phyloP scores from a whole-genome alignment of 1,139 yeast genomes.

The Petasospora fabianii region DNA sequence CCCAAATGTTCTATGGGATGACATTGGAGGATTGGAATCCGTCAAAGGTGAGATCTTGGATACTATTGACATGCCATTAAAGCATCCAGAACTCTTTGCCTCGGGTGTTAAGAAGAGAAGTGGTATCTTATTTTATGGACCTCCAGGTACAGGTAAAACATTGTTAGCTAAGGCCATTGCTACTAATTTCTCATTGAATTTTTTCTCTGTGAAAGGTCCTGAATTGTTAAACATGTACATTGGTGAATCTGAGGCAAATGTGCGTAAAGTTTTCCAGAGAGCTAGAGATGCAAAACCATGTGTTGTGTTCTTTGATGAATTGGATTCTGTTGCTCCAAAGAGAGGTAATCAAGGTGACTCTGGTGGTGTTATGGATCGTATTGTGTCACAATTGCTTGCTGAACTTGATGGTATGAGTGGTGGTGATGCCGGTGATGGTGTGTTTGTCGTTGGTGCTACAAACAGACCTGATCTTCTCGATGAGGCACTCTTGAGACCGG shows the following conservation, averaged over 20 bases:
- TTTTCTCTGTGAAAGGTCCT: constrained; percentile 95
- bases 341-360: constrained; percentile 98
- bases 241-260: constrained; percentile 98
- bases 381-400: constrained; percentile 89
- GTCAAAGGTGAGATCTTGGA: constrained; percentile 92
- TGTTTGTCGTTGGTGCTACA: constrained; percentile 96
- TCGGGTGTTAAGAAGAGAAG: constrained; percentile 90
- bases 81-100: constrained; percentile 84
- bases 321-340: constrained; percentile 97
- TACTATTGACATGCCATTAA: constrained; percentile 92
- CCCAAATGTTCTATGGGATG: constrained; percentile 94
- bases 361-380: constrained; percentile 98
- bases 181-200: constrained; percentile 86
- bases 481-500: constrained; percentile 92
- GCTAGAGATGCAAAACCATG: constrained; percentile 97
- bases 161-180: constrained; percentile 95
- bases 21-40: constrained; percentile 84
- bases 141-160: constrained; percentile 98
- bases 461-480: constrained; percentile 93
- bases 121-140: constrained; percentile 93
- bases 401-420: constrained; percentile 96
- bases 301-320: constrained; percentile 93
- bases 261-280: constrained; percentile 84
- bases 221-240: constrained; percentile 94
- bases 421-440: constrained; percentile 77